Evolutionary conservation across 345 rosid genomes (phyloP).

Genomic region (Salix suchowensis): DNA sequence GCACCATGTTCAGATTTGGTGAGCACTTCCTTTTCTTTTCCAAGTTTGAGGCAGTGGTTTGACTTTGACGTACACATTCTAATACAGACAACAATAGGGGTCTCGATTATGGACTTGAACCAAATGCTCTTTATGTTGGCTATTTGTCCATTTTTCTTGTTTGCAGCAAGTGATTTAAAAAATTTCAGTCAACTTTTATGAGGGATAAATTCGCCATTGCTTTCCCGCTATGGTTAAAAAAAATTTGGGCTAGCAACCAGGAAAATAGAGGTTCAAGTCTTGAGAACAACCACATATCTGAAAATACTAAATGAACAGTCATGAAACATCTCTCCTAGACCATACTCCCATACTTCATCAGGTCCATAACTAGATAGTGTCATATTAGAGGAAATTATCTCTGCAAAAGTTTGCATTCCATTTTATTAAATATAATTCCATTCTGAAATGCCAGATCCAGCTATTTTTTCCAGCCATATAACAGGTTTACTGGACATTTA

Average conservation of each 20-base stretch:
- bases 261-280: background rate
- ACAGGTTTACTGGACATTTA: background rate
- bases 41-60: background rate
- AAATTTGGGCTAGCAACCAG: background rate
- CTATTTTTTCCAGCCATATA: background rate
- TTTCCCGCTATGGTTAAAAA: background rate
- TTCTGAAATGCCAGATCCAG: background rate
- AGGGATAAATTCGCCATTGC: background rate
- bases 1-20: constrained; percentile 86
- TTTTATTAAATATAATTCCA: background rate
- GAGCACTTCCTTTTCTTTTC: constrained; percentile 15
- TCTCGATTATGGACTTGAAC: background rate
- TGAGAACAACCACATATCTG: background rate
- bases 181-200: background rate
- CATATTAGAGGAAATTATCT: background rate
- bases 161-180: too few species aligned
- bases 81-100: background rate
- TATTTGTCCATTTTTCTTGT: too few species aligned
- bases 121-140: background rate
- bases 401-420: background rate
- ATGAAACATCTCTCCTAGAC: background rate
- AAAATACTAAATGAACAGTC: background rate
- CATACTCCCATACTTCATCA: background rate
- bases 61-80: background rate
- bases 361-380: background rate